Conservation (phyloP, 2,329 filamentous ascomycete species). For the Ceratocystiopsis brevicomis region DNA sequence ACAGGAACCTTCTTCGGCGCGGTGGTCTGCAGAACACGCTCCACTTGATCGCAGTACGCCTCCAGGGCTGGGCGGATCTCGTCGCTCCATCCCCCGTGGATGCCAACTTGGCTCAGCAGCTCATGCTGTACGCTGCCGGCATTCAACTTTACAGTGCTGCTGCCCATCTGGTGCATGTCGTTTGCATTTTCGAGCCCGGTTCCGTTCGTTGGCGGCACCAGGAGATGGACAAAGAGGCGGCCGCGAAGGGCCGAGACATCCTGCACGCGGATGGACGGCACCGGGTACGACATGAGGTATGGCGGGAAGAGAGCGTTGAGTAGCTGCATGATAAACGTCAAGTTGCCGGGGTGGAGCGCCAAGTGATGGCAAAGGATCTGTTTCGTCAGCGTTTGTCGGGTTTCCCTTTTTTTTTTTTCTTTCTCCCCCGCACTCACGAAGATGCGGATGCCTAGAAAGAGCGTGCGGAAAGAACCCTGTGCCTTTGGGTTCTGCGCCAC, state of each 20-base stretch:
- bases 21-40: neutral
- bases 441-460: conserved; percentile 8
- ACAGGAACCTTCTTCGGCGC: too few relatives aligned
- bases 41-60: conserved; percentile 2
- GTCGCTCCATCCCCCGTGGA: conserved; percentile 3
- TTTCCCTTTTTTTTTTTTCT: neutral
- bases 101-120: conserved; percentile 2
- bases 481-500: conserved; percentile 4
- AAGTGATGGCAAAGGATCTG: conserved; percentile 8
- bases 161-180: too few relatives aligned
- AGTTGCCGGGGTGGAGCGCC: too few relatives aligned
- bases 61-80: conserved; percentile 5
- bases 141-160: too few relatives aligned
- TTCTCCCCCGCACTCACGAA: conserved; percentile 4
- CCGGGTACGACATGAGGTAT: conserved; percentile 7
- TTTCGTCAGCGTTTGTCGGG: too few relatives aligned
- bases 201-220: neutral
- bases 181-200: neutral
- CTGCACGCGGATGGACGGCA: conserved; percentile 2
- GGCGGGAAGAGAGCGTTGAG: conserved; percentile 10
- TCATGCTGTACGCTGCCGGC: neutral
- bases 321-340: conserved; percentile 6
- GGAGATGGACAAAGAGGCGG: conserved; percentile 3
- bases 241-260: conserved; percentile 5
- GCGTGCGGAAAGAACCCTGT: conserved; percentile 5